These are phyloP conservation scores for Yamadazyma philogaea DNA, from an alignment of 805 yeast genomes.

Conservation along the genomic window DNA sequence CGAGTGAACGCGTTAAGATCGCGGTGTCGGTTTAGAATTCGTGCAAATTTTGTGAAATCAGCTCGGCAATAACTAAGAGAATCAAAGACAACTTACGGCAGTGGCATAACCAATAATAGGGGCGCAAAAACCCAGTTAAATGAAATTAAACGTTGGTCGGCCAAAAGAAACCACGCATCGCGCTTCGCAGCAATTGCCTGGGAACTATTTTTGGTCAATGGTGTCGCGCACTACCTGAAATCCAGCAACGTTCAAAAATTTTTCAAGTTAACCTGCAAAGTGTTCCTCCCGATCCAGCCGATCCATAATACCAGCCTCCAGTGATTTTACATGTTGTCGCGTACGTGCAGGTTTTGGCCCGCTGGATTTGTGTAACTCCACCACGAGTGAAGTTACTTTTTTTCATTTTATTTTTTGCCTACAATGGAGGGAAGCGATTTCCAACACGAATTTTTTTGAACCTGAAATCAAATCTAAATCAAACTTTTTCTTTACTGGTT, in stretches of 20 bases:
- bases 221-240: constrained; percentile 1
- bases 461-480: constrained; percentile 4
- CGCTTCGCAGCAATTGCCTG: background rate
- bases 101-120: background rate
- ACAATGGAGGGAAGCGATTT: background rate
- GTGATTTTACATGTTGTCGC: constrained; percentile 1
- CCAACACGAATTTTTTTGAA: background rate
- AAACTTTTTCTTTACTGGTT: constrained; percentile 1
- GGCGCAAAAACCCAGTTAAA: background rate
- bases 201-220: background rate
- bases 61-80: background rate
- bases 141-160: background rate
- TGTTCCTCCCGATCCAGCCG: constrained; percentile 2
- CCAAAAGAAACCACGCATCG: constrained; percentile 1
- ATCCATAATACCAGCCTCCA: constrained; percentile 4
- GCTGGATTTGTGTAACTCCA: background rate
- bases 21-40: too few relatives aligned
- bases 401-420: constrained; percentile 3
- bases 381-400: background rate
- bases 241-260: constrained; percentile 2
- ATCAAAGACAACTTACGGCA: background rate
- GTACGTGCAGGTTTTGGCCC: background rate
- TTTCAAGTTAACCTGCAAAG: constrained; percentile 5
- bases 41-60: background rate
- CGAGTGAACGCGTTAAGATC: too few relatives aligned